Evolutionary conservation across 2,329 filamentous ascomycete species (phyloP).

Genomic region (Pseudodiploospora longispora): DNA sequence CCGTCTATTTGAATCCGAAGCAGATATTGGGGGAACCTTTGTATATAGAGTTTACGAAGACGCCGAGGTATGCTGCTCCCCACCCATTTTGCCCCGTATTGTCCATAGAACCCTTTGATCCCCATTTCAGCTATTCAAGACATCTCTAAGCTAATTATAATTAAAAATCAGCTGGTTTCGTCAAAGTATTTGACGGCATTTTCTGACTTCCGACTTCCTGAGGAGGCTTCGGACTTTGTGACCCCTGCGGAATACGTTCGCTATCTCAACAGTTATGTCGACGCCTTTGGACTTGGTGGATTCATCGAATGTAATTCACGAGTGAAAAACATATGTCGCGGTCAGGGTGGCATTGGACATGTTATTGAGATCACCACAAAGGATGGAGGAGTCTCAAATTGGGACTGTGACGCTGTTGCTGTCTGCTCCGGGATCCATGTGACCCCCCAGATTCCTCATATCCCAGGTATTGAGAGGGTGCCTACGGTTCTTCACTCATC

Average conservation of each 20-base stretch:
- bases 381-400: slow-evolving; percentile 8
- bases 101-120: background rate
- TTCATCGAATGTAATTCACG: slow-evolving; percentile 27
- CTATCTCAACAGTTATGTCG: slow-evolving; percentile 35
- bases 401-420: slow-evolving; percentile 37
- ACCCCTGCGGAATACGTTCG: slow-evolving; percentile 29
- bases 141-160: background rate
- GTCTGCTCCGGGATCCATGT: slow-evolving; percentile 38
- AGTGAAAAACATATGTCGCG: slow-evolving; percentile 21
- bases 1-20: slow-evolving; percentile 36
- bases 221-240: slow-evolving; percentile 36
- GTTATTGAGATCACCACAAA: slow-evolving; percentile 9
- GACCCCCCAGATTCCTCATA: slow-evolving; percentile 28
- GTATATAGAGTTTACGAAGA: slow-evolving; percentile 39
- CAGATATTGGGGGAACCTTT: slow-evolving; percentile 39
- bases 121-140: background rate
- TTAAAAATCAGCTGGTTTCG: slow-evolving; percentile 30
- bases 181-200: slow-evolving; percentile 43
- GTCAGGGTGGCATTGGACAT: slow-evolving; percentile 4
- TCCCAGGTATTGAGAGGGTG: slow-evolving; percentile 30
- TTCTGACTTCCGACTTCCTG: slow-evolving; percentile 37
- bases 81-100: background rate
- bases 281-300: slow-evolving; percentile 27
- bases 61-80: slow-evolving; percentile 27
- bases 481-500: slow-evolving; percentile 35